Conservation (phyloP, 1,284 basidiomycete species). For the Leccinum pseudoinsigne region DNA sequence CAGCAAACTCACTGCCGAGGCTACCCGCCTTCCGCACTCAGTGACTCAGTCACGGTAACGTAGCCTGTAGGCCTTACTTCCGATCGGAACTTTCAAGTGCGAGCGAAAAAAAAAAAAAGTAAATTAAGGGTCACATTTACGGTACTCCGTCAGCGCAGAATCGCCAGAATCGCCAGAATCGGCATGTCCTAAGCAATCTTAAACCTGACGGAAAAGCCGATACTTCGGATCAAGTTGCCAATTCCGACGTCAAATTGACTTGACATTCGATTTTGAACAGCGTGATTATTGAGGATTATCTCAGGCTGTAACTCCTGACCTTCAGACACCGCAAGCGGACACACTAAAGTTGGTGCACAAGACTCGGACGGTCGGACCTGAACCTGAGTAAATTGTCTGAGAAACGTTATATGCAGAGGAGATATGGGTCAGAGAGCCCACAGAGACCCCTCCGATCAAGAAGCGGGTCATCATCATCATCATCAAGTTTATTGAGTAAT, state of each 20-base stretch:
- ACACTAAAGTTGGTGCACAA: neutral
- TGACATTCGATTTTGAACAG: neutral
- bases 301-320: neutral
- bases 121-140: neutral
- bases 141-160: neutral
- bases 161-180: neutral
- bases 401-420: neutral
- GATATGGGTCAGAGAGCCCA: neutral
- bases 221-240: neutral
- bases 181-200: neutral
- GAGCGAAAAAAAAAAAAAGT: neutral
- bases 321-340: neutral
- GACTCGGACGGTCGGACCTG: neutral
- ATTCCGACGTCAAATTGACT: neutral
- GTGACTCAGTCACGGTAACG: too few relatives aligned
- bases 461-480: neutral
- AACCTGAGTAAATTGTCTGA: neutral
- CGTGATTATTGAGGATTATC: neutral
- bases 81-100: neutral
- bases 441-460: neutral
- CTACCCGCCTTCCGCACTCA: neutral
- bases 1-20: neutral
- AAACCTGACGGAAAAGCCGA: neutral
- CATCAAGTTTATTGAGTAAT: conserved; percentile 2
- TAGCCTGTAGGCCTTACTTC: neutral